Base-by-base conservation (phyloP, 2,329 filamentous ascomycete genomes). In the Colletotrichum orchidophilum region DNA sequence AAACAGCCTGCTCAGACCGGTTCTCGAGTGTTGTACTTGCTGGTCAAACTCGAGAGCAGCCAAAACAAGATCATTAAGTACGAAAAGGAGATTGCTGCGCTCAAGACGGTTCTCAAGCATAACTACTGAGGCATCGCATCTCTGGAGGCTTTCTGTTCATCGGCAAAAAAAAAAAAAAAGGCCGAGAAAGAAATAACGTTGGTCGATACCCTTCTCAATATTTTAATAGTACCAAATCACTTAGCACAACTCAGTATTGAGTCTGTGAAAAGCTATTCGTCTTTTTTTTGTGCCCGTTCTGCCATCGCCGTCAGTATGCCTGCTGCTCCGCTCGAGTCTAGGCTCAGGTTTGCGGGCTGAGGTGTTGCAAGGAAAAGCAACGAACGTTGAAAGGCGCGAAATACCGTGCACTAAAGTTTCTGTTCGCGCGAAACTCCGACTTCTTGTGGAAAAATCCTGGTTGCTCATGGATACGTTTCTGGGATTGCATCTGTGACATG, bases 51-150 rank as follows among this genome's bases (percentile, higher is more conserved):
- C 71, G 86, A 90, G 75, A 83, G 80, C n/a, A 91, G 92, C 72
- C 95, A 98, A 84, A 80, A 79, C 63, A 96, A 93, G 84, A 90
- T 98, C 71, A 87, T 90, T 75, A 86, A 82, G 63, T 93, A 92
- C 79, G 95, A 98, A 81, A 85, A 81, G 75, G 91, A 97, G 78
- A 94, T 92, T 81, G 88, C 81, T 1, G 82, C 73, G 50, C 81
- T 97, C 82, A 96, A 96, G 85, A 93, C 92, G 85, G 82, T 94
- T 54, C 80, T 96, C 74, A 76, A 76, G 12, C 77, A 79, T 57
- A 76, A 83, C 75, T 77, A 61, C 33, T 72, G 21, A 52, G n/a
- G 13, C 13, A 8, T 21, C 7, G 3, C 15, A 3, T 21, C 3
- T 15, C 24, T 8, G 31, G 46, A 27, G 18, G 9, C n/a, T 26